Percentiles rank a stretch among this genome's conserved stretches.
Evolutionary conservation across 2,329 filamentous ascomycete genomes (phyloP).

Genomic region (Gyromitra esculenta): DNA sequence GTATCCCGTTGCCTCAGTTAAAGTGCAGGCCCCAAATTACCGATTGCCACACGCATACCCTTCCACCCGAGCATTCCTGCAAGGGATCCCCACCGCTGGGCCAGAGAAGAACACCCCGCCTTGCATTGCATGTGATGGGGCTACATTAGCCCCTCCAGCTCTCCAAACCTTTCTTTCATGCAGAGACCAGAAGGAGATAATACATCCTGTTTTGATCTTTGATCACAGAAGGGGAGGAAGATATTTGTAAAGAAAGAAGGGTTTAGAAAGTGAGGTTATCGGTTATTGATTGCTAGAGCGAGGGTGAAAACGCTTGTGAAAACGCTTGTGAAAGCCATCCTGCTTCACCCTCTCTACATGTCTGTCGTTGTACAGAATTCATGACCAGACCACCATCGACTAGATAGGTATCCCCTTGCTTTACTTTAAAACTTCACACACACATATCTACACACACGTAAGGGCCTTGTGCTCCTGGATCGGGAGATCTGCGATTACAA

Average conservation of each 20-base stretch:
- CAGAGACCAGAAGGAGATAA: slow-evolving; percentile 3
- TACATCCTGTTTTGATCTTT: background rate
- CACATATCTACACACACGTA: background rate
- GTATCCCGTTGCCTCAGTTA: slow-evolving; percentile 5
- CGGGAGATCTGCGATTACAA: background rate
- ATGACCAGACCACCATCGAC: background rate
- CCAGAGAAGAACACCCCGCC: slow-evolving; percentile 15
- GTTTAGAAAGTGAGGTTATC: background rate
- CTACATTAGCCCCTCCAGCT: slow-evolving; percentile 17
- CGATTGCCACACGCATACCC: slow-evolving; percentile 32
- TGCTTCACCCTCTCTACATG: background rate
- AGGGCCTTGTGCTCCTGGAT: background rate
- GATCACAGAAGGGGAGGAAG: background rate
- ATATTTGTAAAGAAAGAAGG: background rate
- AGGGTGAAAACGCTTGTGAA: background rate
- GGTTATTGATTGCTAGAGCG: background rate
- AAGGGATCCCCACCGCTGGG: slow-evolving; percentile 28
- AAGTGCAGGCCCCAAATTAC: slow-evolving; percentile 20
- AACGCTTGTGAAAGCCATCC: background rate
- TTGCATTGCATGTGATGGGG: slow-evolving; percentile 27
- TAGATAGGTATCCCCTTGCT: too few relatives aligned
- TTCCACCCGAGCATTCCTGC: slow-evolving; percentile 31
- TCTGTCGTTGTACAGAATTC: background rate
- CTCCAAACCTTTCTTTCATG: background rate
- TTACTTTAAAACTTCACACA: background rate